Conservation (phyloP, 495 filamentous ascomycete genomes). For the Trichoderma reesei region DNA sequence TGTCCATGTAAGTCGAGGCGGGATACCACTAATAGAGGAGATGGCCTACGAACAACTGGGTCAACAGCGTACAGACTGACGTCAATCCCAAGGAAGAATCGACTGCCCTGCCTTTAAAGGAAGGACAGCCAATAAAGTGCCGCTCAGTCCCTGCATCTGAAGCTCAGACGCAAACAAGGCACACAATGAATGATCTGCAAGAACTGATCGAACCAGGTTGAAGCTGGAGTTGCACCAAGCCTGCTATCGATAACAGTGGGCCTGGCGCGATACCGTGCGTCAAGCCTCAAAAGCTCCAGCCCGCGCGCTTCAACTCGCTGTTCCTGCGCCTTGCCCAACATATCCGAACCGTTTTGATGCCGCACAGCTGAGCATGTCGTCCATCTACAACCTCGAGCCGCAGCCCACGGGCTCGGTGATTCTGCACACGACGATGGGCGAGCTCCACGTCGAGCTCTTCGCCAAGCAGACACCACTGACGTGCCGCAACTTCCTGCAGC, state of each 20-base stretch:
- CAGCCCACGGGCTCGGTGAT: conserved; percentile 83
- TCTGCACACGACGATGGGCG: conserved; percentile 79
- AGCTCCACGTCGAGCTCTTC: conserved; percentile 84
- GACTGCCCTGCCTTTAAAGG: too few species aligned
- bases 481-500: conserved; percentile 91
- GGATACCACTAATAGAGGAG: too few species aligned
- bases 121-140: too few species aligned
- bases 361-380: conserved; percentile 49
- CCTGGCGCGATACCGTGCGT: neutral
- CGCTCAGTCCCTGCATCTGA: too few species aligned
- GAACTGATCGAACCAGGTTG: neutral
- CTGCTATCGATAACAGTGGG: conserved; percentile 4
- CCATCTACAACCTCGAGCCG: conserved; percentile 89
- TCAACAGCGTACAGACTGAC: too few species aligned
- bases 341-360: neutral
- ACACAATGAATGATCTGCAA: too few species aligned
- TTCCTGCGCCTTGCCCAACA: neutral
- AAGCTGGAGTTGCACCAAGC: neutral
- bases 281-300: conserved; percentile 3
- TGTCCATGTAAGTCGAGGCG: too few species aligned
- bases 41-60: too few species aligned
- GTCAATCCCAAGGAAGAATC: too few species aligned
- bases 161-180: too few species aligned
- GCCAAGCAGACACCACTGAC: conserved; percentile 86
- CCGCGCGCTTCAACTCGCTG: neutral